phyloP scores from a whole-genome alignment of 2,329 filamentous ascomycete species.

The Geosmithia morbida region DNA sequence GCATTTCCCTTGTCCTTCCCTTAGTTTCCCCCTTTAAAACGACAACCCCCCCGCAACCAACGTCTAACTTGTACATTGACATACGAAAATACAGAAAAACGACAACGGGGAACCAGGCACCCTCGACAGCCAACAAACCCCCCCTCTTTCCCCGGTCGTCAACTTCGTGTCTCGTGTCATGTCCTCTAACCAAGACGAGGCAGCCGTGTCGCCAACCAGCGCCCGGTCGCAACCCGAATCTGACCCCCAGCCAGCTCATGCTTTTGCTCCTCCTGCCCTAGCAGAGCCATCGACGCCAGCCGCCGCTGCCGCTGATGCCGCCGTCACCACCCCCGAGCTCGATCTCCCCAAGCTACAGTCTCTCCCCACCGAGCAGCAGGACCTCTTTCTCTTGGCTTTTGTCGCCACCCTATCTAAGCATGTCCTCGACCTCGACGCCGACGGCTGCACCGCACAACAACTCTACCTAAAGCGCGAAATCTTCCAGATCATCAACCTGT shows the following conservation, averaged over 20 bases:
- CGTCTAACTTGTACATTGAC: too few species aligned
- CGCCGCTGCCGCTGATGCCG: conserved; percentile 19
- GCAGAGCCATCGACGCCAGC: conserved; percentile 11
- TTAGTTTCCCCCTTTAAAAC: not conserved
- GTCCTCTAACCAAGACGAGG: conserved; percentile 19
- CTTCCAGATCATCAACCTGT: conserved; percentile 80
- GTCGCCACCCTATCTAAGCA: conserved; percentile 71
- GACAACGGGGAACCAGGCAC: not conserved
- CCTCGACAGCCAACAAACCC: not conserved
- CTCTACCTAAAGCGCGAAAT: conserved; percentile 87
- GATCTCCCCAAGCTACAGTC: conserved; percentile 81
- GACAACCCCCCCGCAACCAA: too few species aligned
- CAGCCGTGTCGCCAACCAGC: conserved; percentile 14
- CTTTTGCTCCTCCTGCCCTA: conserved; percentile 7
- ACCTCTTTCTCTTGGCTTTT: conserved; percentile 83
- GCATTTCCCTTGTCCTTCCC: not conserved
- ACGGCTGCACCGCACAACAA: conserved; percentile 79
- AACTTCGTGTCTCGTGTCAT: conserved; percentile 9
- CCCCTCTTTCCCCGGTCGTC: not conserved
- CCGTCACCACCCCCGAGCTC: conserved; percentile 56
- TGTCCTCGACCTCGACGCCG: conserved; percentile 57
- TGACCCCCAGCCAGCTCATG: conserved; percentile 6
- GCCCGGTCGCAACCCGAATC: conserved; percentile 2
- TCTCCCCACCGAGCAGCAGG: conserved; percentile 86
- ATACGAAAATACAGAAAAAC: not conserved